phyloP scores from a whole-genome alignment of 768 basidiomycete genomes.

The Auricularia sp. region DNA sequence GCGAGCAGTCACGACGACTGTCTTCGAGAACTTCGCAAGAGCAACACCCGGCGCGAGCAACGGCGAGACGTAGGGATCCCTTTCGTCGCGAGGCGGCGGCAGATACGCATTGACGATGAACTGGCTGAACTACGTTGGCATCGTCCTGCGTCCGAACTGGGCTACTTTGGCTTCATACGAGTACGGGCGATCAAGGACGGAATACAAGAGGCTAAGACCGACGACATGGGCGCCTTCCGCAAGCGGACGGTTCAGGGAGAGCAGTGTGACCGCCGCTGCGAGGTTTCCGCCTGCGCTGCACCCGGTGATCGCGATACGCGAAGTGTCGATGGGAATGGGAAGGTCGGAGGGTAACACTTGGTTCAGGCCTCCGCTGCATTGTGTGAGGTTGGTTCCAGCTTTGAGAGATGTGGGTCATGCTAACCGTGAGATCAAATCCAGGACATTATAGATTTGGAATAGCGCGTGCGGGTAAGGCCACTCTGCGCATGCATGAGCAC shows the following conservation, averaged over 20 bases:
- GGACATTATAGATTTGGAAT: constrained; percentile 5
- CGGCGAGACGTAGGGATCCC: constrained; percentile 9
- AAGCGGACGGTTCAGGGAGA: constrained; percentile 6
- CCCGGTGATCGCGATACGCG: constrained; percentile 10
- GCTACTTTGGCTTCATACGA: constrained; percentile 11
- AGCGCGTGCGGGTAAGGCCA: constrained; percentile 11
- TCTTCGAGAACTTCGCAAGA: constrained; percentile 8
- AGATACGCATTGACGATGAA: constrained; percentile 10
- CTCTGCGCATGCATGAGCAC: background rate
- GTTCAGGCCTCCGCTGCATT: constrained; percentile 9
- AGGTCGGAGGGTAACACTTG: background rate
- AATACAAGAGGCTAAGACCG: constrained; percentile 10
- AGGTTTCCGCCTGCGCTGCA: constrained; percentile 11
- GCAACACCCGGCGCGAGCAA: constrained; percentile 3
- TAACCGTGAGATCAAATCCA: constrained; percentile 9
- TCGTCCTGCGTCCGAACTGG: constrained; percentile 3
- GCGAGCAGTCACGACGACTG: constrained; percentile 11
- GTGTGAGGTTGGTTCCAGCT: background rate
- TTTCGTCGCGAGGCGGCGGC: constrained; percentile 6
- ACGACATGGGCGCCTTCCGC: constrained; percentile 4
- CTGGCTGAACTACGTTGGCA: constrained; percentile 8
- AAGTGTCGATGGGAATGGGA: constrained; percentile 2
- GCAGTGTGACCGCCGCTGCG: constrained; percentile 10
- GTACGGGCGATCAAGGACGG: constrained; percentile 7
- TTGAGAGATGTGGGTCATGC: background rate